phyloP scores from a whole-genome alignment of 257 asterid species.

The Solanum virginianum region DNA sequence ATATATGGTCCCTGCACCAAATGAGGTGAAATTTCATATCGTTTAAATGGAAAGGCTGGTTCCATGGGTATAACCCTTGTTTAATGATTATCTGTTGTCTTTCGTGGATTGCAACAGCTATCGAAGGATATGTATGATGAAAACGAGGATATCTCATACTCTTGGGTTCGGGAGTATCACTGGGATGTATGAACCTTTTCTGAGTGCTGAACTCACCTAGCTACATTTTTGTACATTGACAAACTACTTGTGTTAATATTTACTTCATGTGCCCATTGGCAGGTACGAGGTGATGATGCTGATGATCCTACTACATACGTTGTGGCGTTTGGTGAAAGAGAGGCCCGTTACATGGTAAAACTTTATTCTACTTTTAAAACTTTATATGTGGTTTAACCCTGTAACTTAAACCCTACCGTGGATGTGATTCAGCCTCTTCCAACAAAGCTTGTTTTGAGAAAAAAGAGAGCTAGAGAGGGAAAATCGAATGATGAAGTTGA shows the following conservation, averaged over 20 bases:
- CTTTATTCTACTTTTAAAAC: background rate
- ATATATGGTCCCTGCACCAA: constrained; percentile 77
- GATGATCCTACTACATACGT: constrained; percentile 79
- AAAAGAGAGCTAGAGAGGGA: constrained; percentile 80
- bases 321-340: constrained; percentile 52
- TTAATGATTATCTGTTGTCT: background rate
- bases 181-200: constrained; percentile 60
- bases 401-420: background rate
- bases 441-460: constrained; percentile 44
- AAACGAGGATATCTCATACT: constrained; percentile 65
- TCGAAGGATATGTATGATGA: constrained; percentile 83
- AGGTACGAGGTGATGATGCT: constrained; percentile 77
- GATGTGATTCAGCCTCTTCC: constrained; percentile 44
- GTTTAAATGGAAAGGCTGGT: background rate
- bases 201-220: background rate
- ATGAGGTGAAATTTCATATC: constrained; percentile 40
- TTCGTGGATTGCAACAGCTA: constrained; percentile 41
- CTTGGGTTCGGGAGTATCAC: constrained; percentile 93
- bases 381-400: background rate
- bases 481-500: constrained; percentile 65
- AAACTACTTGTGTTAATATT: constrained; percentile 1
- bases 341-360: constrained; percentile 56
- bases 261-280: background rate
- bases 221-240: constrained; percentile 4
- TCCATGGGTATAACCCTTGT: background rate